phyloP scores from a whole-genome alignment of 306 rosid genomes.

The Vigna trinervia region DNA sequence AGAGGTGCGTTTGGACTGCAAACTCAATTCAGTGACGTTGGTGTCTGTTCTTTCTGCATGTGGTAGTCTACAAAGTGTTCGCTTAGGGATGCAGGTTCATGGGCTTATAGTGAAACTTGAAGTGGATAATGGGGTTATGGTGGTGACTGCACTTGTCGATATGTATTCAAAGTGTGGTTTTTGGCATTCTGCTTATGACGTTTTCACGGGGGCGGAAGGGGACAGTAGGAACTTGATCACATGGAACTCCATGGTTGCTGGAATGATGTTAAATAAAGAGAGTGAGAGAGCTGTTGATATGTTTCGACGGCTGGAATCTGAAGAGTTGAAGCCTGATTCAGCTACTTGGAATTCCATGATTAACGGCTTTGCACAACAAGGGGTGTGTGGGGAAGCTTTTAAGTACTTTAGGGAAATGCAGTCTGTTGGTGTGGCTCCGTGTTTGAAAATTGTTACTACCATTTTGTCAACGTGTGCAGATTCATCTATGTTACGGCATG shows the following conservation, averaged over 20 bases:
- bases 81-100: conserved; percentile 73
- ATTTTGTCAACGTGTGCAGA: conserved; percentile 68
- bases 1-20: conserved; percentile 35
- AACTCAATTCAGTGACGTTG: conserved; percentile 60
- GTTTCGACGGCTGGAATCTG: conserved; percentile 53
- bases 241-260: conserved; percentile 75
- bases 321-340: conserved; percentile 69
- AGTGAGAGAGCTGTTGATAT: conserved; percentile 57
- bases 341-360: conserved; percentile 83
- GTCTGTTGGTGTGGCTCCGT: conserved; percentile 50
- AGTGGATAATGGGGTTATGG: conserved; percentile 46
- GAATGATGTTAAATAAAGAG: conserved; percentile 70
- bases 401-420: conserved; percentile 69
- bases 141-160: conserved; percentile 69
- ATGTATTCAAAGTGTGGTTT: conserved; percentile 77
- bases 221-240: conserved; percentile 61
- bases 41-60: conserved; percentile 66
- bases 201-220: conserved; percentile 47
- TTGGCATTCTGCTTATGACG: conserved; percentile 58
- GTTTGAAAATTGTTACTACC: conserved; percentile 66
- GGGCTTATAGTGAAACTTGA: conserved; percentile 55
- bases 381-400: conserved; percentile 58
- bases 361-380: conserved; percentile 63
- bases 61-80: conserved; percentile 51
- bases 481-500: conserved; percentile 56